phyloP scores from a whole-genome alignment of 495 filamentous ascomycete genomes.

The Hyaloscypha hepaticicola region DNA sequence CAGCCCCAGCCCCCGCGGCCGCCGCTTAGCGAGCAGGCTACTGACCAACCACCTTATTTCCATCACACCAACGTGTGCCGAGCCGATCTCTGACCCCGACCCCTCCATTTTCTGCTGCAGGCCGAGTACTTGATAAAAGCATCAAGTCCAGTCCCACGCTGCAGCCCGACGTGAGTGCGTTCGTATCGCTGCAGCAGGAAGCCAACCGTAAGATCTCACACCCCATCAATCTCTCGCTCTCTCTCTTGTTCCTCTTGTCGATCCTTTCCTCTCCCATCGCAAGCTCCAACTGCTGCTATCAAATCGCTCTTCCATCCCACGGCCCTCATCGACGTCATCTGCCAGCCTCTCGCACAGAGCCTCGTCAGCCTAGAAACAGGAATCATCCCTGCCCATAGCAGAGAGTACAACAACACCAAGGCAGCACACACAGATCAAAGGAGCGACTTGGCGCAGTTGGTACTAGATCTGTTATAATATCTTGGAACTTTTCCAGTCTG shows the following conservation, averaged over 20 bases:
- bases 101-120: conserved; percentile 14
- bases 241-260: conserved; percentile 11
- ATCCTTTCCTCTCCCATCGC: conserved; percentile 6
- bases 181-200: neutral
- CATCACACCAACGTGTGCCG: neutral
- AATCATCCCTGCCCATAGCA: conserved; percentile 14
- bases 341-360: neutral
- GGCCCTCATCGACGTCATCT: conserved; percentile 24
- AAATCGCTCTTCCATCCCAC: neutral
- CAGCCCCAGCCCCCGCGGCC: neutral
- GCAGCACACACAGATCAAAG: neutral
- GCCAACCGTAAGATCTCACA: conserved; percentile 2
- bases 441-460: neutral
- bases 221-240: neutral
- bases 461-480: neutral
- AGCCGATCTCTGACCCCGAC: neutral
- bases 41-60: conserved; percentile 11
- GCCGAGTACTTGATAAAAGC: conserved; percentile 4
- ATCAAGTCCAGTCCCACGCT: conserved; percentile 11
- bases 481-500: neutral
- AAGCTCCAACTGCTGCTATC: neutral
- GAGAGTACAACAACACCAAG: conserved; percentile 2
- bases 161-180: conserved; percentile 1
- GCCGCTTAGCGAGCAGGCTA: neutral
- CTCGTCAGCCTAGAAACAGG: conserved; percentile 10